Evolutionary conservation across 768 basidiomycete species (phyloP), one percentile per base, ranked within the genome.

Genomic region (Rhodosporidiobolus odoratus): DNA sequence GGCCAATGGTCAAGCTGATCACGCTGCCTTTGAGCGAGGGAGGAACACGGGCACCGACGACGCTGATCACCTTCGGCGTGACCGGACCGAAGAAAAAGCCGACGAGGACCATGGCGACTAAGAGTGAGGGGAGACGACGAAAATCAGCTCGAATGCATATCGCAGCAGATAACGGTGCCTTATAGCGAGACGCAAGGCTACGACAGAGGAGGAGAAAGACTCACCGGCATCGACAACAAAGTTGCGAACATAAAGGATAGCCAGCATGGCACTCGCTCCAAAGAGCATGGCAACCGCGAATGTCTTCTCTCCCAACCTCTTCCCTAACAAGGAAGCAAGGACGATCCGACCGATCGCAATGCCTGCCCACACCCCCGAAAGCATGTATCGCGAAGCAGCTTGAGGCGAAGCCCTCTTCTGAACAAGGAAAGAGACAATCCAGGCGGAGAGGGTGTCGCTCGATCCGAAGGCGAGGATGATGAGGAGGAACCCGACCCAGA

Each of bases 21-120:
- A 58, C 58, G 0, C 60, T 54, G 34, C 52, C 53, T 27, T 75
- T 75, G 57, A 75, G 67, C 8, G 66, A 68, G 2, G 69, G 60
- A 1, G 73, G 73, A 7, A 69, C 69, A 1, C 73, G 63, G 0
- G n/a, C 48, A 8, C 66, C 64, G 57, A 75, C 61, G 13, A 41
- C 65, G 9, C 27, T 38, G 3, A 75, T 38, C 12, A 69, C 67
- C 27, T 53, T 62, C 21, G 73, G 73, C 3, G 73, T 71, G 37
- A 69, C 65, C 3, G 73, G 73, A 0, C 73, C 73, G 34, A 71
- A 30, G 53, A 71, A 75, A 53, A 69, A 63, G 0, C 73, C 73
- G 27, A 60, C 66, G 4, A 66, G 38, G 1, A 60, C 73, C 13
- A 66, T 19, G 0, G 67, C 67, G 7, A 75, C 59, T 17, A 25